phyloP scores from a whole-genome alignment of 148 eudicot genomes.

The Arbutus unedo region DNA sequence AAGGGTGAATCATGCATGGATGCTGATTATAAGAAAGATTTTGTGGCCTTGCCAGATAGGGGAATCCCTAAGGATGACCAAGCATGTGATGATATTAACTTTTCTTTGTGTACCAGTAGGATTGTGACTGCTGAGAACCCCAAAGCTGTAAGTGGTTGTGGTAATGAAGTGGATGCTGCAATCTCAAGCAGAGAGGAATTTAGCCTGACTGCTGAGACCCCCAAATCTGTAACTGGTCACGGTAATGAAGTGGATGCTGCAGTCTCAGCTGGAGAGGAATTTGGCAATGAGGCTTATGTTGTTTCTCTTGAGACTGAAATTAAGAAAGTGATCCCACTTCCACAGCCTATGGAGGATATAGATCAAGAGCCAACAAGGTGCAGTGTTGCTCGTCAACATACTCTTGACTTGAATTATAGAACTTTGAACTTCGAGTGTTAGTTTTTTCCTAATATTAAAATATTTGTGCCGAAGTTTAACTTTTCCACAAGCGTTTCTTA shows the following conservation, averaged over 20 bases:
- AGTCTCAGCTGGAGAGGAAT: not conserved
- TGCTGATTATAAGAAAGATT: conserved; percentile 17
- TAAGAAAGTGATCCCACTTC: conserved; percentile 1
- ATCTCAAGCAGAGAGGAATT: no score
- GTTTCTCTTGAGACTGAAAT: conserved; percentile 17
- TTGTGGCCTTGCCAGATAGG: conserved; percentile 22
- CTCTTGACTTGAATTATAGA: not conserved
- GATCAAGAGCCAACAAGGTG: conserved; percentile 52
- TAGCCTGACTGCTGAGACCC: conserved; percentile 23
- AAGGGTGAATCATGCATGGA: conserved; percentile 18
- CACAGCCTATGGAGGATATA: conserved; percentile 34
- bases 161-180: conserved; percentile 24
- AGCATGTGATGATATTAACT: conserved; percentile 15
- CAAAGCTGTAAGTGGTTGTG: conserved; percentile 13
- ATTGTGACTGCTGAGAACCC: conserved; percentile 25
- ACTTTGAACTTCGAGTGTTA: not conserved
- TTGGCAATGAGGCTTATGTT: conserved; percentile 28
- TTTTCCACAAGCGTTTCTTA: conserved; percentile 25
- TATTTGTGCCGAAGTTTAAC: conserved; percentile 5
- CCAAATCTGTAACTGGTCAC: conserved; percentile 10
- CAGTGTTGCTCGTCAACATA: conserved; percentile 15
- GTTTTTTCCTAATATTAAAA: conserved; percentile 17
- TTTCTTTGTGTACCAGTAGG: conserved; percentile 22
- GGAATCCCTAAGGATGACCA: conserved; percentile 22
- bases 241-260: conserved; percentile 25